Base-by-base conservation (phyloP, 257 asterid genomes). In the Prunella vulgaris region DNA sequence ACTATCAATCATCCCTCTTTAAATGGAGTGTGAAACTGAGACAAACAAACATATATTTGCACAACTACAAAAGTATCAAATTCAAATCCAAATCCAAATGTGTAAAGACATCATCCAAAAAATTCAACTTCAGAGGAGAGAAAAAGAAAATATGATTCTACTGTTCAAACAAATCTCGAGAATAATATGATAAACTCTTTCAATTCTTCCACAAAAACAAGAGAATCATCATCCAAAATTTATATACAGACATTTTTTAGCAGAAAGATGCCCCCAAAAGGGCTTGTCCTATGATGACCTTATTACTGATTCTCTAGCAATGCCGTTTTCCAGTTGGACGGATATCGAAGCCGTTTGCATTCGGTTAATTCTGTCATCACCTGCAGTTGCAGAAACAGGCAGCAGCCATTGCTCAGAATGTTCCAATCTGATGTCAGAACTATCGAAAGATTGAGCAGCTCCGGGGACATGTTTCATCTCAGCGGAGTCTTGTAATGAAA, bases 341-440 rank as follows among this genome's bases (percentile, higher is more conserved):
- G 83, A 62, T 59, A 80, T 60, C 5, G 86, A 75, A 73, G 79
- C 82, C 10, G 78, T 37, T 27, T 59, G 75, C 44, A 35, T 22
- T 33, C 27, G 79, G 66, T 61, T 60, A 66, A 67, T 78, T 44
- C 51, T 70, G 6, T 56, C 60, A 15, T 61, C 69, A 67, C 76
- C 90, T 7, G 82, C 60, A 24, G 40, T 76, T 32, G 76, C 79
- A 61, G 57, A 74, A 57, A 74, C 1, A 20, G 87, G 85, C n/a
- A 81, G 79, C 69, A 77, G 71, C 84, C 86, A 86, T 27, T 79
- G 84, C 60, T 73, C 84, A 14, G 91, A 83, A 66, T 76, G 86
- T 62, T 82, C 90, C 3, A 70, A 40, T 28, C 82, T 74, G 35
- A 77, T 49, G 71, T 83, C 92, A 3, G 84, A 37, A 44, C 77